Percentiles rank a stretch among this genome's conserved stretches.
Evolutionary conservation across 2,329 filamentous ascomycete species (phyloP).

Genomic region (Alternaria sp.): DNA sequence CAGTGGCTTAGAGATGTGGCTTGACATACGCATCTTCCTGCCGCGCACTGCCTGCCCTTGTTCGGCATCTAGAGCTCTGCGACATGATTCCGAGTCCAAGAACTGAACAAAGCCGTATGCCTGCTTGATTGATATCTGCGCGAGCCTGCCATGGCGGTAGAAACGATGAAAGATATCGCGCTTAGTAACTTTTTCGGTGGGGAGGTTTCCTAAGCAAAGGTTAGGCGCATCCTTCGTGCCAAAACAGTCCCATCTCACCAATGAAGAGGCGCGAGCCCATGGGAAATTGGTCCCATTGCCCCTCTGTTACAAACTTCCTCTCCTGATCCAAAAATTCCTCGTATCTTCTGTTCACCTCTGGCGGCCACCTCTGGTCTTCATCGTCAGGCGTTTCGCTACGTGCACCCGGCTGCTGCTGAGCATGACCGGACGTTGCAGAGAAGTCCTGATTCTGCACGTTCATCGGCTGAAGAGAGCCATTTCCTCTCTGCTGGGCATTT

Average conservation of each 20-base stretch:
- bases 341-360: conserved; percentile 71
- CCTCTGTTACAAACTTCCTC: conserved; percentile 76
- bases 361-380: conserved; percentile 62
- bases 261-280: conserved; percentile 81
- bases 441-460: conserved; percentile 30
- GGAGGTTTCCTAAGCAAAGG: conserved; percentile 75
- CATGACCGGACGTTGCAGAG: conserved; percentile 34
- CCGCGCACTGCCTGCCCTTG: conserved; percentile 84
- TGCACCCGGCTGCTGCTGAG: conserved; percentile 37
- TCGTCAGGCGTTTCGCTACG: conserved; percentile 50
- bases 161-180: conserved; percentile 93
- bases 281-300: conserved; percentile 82
- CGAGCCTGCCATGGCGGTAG: conserved; percentile 81
- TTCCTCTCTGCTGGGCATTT: conserved; percentile 43
- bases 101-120: conserved; percentile 98
- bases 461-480: conserved; percentile 39
- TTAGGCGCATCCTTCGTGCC: conserved; percentile 24
- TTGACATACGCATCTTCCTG: conserved; percentile 85
- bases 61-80: conserved; percentile 75
- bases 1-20: neutral
- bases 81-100: conserved; percentile 76
- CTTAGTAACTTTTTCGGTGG: conserved; percentile 91
- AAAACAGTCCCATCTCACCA: conserved; percentile 62
- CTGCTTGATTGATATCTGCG: conserved; percentile 95
- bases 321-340: conserved; percentile 78